Evolutionary conservation across 2,329 filamentous ascomycete genomes (phyloP).

Genomic region (Fusarium compactum): DNA sequence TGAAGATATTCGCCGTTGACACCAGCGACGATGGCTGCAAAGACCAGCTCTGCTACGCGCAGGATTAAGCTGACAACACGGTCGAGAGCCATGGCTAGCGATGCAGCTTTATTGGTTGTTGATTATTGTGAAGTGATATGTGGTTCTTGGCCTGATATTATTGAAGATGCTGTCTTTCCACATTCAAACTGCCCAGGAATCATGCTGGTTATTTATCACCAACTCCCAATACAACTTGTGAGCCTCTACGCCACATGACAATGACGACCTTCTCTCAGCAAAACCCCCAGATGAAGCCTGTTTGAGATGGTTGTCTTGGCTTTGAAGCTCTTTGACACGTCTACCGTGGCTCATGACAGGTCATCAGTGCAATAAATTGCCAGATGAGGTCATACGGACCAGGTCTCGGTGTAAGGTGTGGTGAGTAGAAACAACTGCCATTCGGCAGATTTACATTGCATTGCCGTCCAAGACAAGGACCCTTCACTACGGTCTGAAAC

Average conservation of each 20-base stretch:
- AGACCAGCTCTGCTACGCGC: conserved; percentile 68
- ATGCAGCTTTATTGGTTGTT: conserved; percentile 1
- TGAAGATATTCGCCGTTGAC: conserved; percentile 76
- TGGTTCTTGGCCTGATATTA: background rate
- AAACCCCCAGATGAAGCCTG: conserved; percentile 32
- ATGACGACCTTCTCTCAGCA: conserved; percentile 37
- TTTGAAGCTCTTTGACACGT: conserved; percentile 30
- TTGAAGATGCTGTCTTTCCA: conserved; percentile 1
- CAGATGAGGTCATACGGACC: conserved; percentile 46
- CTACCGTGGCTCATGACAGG: conserved; percentile 29
- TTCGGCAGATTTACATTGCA: conserved; percentile 25
- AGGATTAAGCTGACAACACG: conserved; percentile 56
- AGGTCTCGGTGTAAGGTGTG: conserved; percentile 29
- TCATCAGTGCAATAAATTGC: conserved; percentile 27
- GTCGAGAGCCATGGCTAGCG: conserved; percentile 53
- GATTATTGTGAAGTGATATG: background rate
- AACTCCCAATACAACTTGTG: conserved; percentile 20
- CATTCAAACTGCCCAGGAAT: conserved; percentile 6
- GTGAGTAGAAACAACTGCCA: conserved; percentile 24
- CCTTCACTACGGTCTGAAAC: conserved; percentile 36
- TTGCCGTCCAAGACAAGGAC: conserved; percentile 8
- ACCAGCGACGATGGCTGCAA: conserved; percentile 78
- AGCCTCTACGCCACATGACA: conserved; percentile 37
- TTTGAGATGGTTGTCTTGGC: conserved; percentile 32
- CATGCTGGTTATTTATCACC: conserved; percentile 40